These are phyloP conservation scores for Russula emetica DNA, from an alignment of 768 basidiomycete genomes.

Conservation along the genomic window DNA sequence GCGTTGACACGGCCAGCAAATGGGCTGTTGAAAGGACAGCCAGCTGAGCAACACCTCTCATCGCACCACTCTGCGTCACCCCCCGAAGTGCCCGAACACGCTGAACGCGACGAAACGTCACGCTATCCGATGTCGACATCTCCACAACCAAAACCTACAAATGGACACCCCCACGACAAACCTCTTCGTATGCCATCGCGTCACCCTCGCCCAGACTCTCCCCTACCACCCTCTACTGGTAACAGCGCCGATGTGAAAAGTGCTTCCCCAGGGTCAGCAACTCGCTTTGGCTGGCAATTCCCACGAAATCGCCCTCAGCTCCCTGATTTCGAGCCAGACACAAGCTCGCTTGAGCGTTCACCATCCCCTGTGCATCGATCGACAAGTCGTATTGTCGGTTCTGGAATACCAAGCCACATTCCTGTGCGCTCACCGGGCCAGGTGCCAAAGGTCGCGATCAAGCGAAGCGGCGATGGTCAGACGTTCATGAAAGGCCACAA, in stretches of 20 bases:
- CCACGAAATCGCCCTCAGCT: conserved; percentile 35
- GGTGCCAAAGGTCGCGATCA: conserved; percentile 29
- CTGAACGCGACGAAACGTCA: conserved; percentile 8
- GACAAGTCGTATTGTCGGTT: conserved; percentile 31
- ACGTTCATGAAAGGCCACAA: conserved; percentile 31
- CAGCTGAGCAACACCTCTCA: background rate
- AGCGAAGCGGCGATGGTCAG: conserved; percentile 23
- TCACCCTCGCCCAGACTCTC: conserved; percentile 15
- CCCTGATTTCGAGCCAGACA: conserved; percentile 41
- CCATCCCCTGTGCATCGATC: conserved; percentile 28
- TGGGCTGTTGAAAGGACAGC: background rate
- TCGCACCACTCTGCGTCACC: background rate
- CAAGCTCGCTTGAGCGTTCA: conserved; percentile 31
- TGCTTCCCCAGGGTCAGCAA: conserved; percentile 24
- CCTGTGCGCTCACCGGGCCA: conserved; percentile 43
- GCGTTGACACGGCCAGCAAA: background rate
- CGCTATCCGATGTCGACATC: background rate
- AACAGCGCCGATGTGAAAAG: conserved; percentile 11
- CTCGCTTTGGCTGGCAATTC: conserved; percentile 41
- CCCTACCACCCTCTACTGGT: conserved; percentile 11
- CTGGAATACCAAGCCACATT: conserved; percentile 39
- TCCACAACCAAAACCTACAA: conserved; percentile 2
- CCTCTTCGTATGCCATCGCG: background rate
- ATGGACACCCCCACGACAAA: conserved; percentile 10
- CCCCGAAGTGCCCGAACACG: background rate